Percentiles rank a stretch among this genome's conserved stretches.
These are phyloP conservation scores for Neobulgaria alba DNA, from an alignment of 2,329 filamentous ascomycete genomes.

Conservation along the genomic window DNA sequence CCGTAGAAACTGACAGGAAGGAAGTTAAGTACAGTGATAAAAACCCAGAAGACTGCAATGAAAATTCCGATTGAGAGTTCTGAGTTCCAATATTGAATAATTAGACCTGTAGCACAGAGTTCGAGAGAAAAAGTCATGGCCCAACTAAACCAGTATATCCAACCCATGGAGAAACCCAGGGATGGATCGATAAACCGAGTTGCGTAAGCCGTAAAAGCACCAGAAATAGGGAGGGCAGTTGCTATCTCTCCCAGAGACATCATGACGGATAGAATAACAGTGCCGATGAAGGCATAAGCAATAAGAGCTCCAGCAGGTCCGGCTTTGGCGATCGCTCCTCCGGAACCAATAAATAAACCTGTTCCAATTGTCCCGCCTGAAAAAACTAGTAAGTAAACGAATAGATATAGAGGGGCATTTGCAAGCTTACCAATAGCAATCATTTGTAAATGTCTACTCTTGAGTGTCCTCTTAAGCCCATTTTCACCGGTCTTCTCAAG, in stretches of 20 bases:
- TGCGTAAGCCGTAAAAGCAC: constrained; percentile 69
- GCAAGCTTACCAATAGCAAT: constrained; percentile 44
- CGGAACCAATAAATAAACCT: constrained; percentile 62
- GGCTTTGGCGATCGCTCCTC: constrained; percentile 50
- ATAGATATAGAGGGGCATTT: background rate
- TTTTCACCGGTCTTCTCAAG: too few relatives aligned
- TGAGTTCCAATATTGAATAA: constrained; percentile 66
- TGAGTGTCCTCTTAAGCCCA: constrained; percentile 33
- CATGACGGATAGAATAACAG: constrained; percentile 71
- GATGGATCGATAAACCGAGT: constrained; percentile 65
- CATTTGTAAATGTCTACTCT: constrained; percentile 57
- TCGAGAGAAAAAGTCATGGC: constrained; percentile 65
- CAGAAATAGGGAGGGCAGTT: constrained; percentile 67
- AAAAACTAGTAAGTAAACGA: constrained; percentile 4
- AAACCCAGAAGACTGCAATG: constrained; percentile 63
- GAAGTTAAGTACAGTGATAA: constrained; percentile 62
- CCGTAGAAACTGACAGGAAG: constrained; percentile 66
- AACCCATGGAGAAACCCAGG: constrained; percentile 70
- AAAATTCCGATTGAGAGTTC: constrained; percentile 59
- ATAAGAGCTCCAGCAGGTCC: constrained; percentile 60
- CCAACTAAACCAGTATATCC: constrained; percentile 80
- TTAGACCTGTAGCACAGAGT: constrained; percentile 61
- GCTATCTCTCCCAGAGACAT: constrained; percentile 63
- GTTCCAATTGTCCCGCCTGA: constrained; percentile 59
- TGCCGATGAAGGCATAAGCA: constrained; percentile 61